These are phyloP conservation scores for Heteromeles arbutifolia DNA, from an alignment of 306 rosid species.

Conservation along the genomic window DNA sequence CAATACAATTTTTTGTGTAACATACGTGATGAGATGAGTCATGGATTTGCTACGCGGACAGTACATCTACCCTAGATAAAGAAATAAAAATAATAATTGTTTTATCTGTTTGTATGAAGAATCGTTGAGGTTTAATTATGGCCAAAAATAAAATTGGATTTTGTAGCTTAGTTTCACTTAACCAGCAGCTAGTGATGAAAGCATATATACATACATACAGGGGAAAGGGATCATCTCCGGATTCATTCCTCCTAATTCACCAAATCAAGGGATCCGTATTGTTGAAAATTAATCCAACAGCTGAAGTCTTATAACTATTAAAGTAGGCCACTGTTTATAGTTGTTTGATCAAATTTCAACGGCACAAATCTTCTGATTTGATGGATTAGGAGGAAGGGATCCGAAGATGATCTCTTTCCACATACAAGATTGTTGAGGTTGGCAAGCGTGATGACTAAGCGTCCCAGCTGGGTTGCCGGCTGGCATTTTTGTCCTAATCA, in stretches of 20 bases:
- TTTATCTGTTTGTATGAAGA: too few relatives aligned
- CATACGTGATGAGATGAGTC: not conserved
- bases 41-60: not conserved
- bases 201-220: not conserved
- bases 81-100: too few relatives aligned
- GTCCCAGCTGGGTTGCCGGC: conserved; percentile 40
- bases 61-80: too few relatives aligned
- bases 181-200: not conserved
- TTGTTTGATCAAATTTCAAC: too few relatives aligned
- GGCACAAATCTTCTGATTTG: accelerated
- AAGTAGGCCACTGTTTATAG: accelerated
- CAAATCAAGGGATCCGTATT: accelerated
- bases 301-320: too few relatives aligned
- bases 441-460: conserved; percentile 25
- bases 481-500: conserved; percentile 33
- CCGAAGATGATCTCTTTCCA: too few relatives aligned
- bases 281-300: accelerated
- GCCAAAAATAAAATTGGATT: not conserved
- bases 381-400: accelerated
- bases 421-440: not conserved
- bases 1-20: not conserved
- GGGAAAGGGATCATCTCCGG: accelerated
- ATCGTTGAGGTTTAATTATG: not conserved
- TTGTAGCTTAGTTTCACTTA: not conserved
- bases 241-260: accelerated